These are phyloP conservation scores for Daphne laureola DNA, from an alignment of 441 rosid genomes.

Conservation along the genomic window DNA sequence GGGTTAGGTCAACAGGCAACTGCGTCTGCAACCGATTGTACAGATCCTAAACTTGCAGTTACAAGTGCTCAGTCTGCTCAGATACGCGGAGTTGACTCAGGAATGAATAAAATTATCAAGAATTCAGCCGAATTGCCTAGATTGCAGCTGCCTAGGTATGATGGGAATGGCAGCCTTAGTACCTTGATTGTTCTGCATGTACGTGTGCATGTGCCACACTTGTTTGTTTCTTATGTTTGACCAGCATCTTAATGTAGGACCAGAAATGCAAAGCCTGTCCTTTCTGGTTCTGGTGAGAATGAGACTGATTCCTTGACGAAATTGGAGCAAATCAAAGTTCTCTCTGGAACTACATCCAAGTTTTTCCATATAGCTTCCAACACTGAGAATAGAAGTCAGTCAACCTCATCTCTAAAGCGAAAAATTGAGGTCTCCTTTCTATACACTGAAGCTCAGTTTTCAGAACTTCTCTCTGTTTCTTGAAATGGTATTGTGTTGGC, in stretches of 20 bases:
- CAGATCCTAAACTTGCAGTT: constrained; percentile 22
- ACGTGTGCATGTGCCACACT: no score
- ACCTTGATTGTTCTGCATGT: constrained; percentile 5
- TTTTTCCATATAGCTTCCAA: constrained; percentile 23
- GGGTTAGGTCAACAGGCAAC: constrained; percentile 32
- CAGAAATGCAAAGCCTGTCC: constrained; percentile 18
- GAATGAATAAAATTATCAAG: constrained; percentile 40
- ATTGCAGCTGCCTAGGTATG: constrained; percentile 44
- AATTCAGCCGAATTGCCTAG: constrained; percentile 36
- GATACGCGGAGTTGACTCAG: constrained; percentile 30
- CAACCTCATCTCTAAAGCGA: constrained; percentile 54
- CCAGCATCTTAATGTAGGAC: constrained; percentile 34
- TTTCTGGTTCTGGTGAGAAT: constrained; percentile 4
- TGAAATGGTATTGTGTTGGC: background rate
- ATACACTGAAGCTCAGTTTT: background rate
- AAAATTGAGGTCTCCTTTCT: constrained; percentile 51
- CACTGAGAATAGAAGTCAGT: constrained; percentile 27
- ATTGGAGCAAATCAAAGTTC: constrained; percentile 26
- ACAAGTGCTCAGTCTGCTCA: constrained; percentile 25
- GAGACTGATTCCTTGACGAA: constrained; percentile 24
- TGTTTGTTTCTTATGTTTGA: constrained; percentile 6
- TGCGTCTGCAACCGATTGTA: constrained; percentile 16
- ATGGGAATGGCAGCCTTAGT: constrained; percentile 8
- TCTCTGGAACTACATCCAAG: constrained; percentile 22
- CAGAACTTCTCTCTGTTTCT: background rate